Percentiles rank a stretch among this genome's conserved stretches.
Evolutionary conservation across 257 asterid species (phyloP).

Genomic region (Asclepias syriaca): DNA sequence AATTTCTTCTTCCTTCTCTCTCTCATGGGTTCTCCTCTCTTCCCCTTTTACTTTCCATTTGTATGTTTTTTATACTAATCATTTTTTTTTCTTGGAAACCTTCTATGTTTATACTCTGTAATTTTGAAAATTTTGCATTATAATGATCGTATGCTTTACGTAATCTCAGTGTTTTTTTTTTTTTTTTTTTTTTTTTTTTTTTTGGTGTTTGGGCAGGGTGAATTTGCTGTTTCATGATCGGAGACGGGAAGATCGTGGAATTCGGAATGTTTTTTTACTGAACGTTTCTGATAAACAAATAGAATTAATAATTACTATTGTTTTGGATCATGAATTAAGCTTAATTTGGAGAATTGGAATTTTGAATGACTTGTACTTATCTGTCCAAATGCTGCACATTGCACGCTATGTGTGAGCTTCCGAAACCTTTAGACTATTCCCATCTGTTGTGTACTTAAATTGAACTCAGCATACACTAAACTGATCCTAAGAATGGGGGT

Average conservation of each 20-base stretch:
- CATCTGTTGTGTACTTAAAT: no score
- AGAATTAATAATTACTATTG: not conserved
- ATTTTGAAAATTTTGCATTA: not conserved
- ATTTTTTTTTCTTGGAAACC: no score
- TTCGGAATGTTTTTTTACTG: not conserved
- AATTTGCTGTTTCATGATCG: not conserved
- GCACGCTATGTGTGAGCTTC: no score
- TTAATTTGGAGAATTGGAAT: not conserved
- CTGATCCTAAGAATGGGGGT: no score
- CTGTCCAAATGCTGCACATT: not conserved
- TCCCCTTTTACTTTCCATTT: not conserved
- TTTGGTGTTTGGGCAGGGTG: constrained; percentile 1
- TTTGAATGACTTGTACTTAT: not conserved
- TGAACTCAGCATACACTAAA: no score
- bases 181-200: not conserved
- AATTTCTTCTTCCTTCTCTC: not conserved
- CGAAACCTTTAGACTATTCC: not conserved
- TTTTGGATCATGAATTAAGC: not conserved
- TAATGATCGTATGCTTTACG: not conserved
- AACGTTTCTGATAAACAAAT: not conserved
- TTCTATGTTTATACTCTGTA: not conserved
- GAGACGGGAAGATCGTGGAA: constrained; percentile 1
- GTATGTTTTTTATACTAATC: no score
- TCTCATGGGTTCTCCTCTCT: not conserved
- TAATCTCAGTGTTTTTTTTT: not conserved